Percentiles rank a stretch among this genome's conserved stretches.
These are phyloP conservation scores for Cucurbita argyrosperma DNA, from an alignment of 306 rosid genomes.

Conservation along the genomic window DNA sequence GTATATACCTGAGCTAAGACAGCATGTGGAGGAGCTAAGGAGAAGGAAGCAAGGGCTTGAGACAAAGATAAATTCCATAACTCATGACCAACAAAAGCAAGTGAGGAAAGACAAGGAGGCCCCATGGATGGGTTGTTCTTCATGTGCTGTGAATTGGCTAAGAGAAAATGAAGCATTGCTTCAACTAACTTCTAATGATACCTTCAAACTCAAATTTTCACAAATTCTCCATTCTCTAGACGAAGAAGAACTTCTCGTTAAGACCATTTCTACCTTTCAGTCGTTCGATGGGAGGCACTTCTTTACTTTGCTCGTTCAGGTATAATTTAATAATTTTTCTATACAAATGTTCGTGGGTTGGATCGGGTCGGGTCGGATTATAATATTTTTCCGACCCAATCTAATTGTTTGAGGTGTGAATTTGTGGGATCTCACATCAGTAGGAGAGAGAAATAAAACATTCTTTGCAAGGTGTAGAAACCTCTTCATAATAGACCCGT, in stretches of 20 bases:
- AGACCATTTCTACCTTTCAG: slow-evolving; percentile 42
- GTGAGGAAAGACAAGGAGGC: not conserved
- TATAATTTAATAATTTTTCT: not conserved
- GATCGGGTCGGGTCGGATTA: too few species aligned
- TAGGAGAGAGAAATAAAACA: too few species aligned
- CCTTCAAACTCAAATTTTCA: slow-evolving; percentile 17
- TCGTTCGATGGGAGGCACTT: slow-evolving; percentile 35
- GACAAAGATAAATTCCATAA: not conserved
- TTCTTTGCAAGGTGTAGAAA: too few species aligned
- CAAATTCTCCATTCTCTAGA: slow-evolving; percentile 34
- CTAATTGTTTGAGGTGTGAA: too few species aligned
- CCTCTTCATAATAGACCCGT: too few species aligned
- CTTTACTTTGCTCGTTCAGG: slow-evolving; percentile 34
- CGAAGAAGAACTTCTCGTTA: slow-evolving; percentile 24
- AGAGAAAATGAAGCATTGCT: slow-evolving; percentile 27
- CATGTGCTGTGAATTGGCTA: slow-evolving; percentile 23
- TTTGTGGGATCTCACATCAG: too few species aligned
- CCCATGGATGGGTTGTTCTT: slow-evolving; percentile 15
- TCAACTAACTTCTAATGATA: slow-evolving; percentile 28
- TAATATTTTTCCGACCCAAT: too few species aligned
- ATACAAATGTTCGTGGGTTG: too few species aligned
- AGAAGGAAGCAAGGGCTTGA: slow-evolving; percentile 24
- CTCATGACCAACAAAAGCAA: not conserved
- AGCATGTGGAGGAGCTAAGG: slow-evolving; percentile 29
- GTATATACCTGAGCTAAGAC: slow-evolving; percentile 42